Conservation (phyloP, 306 rosid genomes). For the Hippophae tibetana region DNA sequence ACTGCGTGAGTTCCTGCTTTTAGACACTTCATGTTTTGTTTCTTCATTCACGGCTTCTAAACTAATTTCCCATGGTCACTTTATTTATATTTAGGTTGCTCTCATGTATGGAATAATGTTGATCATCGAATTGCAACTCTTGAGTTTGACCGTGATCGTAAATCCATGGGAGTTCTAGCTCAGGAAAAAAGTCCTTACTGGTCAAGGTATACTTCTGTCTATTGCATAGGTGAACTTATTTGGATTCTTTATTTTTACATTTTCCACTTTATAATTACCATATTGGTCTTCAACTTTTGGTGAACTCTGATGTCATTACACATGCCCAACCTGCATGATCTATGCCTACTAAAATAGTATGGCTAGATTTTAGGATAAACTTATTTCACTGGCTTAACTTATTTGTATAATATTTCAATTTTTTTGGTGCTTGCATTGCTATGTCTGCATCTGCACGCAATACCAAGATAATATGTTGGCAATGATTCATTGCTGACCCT, state of each 20-base stretch:
- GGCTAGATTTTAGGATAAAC: too few relatives aligned
- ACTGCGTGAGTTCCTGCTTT: constrained; percentile 40
- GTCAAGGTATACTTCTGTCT: constrained; percentile 51
- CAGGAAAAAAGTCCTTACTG: constrained; percentile 48
- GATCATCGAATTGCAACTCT: constrained; percentile 72
- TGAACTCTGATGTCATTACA: too few relatives aligned
- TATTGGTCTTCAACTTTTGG: background rate
- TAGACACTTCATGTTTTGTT: background rate
- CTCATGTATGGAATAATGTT: constrained; percentile 49
- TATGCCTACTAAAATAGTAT: too few relatives aligned
- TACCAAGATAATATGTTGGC: too few relatives aligned
- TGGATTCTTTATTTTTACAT: background rate
- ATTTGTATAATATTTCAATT: too few relatives aligned
- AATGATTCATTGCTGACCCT: too few relatives aligned
- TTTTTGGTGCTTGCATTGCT: too few relatives aligned
- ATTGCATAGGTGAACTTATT: background rate
- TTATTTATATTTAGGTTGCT: constrained; percentile 36
- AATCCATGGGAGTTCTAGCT: constrained; percentile 78
- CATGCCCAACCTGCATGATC: too few relatives aligned
- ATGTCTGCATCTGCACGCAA: too few relatives aligned
- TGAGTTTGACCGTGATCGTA: constrained; percentile 84
- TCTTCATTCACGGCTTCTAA: background rate
- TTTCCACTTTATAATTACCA: background rate
- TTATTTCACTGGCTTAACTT: too few relatives aligned
- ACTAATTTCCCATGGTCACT: background rate